phyloP scores from a whole-genome alignment of 177 flowering plant species.

The Vitis hybrid region DNA sequence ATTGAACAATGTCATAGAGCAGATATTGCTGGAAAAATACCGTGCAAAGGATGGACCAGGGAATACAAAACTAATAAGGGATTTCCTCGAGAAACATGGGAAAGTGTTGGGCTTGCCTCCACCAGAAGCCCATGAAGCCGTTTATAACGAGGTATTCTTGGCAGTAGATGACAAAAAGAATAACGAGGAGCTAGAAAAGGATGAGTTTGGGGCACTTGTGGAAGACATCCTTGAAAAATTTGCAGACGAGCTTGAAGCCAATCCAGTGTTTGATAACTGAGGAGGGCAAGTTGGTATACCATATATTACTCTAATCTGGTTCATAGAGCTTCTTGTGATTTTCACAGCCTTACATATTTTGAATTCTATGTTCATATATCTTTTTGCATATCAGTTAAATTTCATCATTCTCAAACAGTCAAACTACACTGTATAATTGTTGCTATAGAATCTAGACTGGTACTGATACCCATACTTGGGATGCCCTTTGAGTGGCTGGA shows the following conservation, averaged over 20 bases:
- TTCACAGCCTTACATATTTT: constrained; percentile 3
- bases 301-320: background rate
- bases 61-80: constrained; percentile 28
- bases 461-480: background rate
- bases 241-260: constrained; percentile 52
- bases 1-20: constrained; percentile 34
- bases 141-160: constrained; percentile 57
- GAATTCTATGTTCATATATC: background rate
- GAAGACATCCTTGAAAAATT: constrained; percentile 54
- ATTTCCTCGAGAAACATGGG: constrained; percentile 49
- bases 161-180: constrained; percentile 24
- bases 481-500: background rate
- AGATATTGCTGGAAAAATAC: constrained; percentile 26
- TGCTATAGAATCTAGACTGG: background rate
- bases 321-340: background rate
- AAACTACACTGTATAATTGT: background rate
- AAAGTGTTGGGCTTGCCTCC: constrained; percentile 55
- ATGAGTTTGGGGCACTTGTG: constrained; percentile 30
- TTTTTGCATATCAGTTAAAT: background rate
- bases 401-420: background rate
- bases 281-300: background rate
- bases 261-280: constrained; percentile 45
- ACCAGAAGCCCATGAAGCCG: constrained; percentile 46
- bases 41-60: constrained; percentile 13
- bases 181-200: constrained; percentile 27